Percentiles rank a stretch among this genome's conserved stretches.
These are phyloP conservation scores for Chlorella variabilis DNA, from an alignment of 163 green algal genomes.

Conservation along the genomic window DNA sequence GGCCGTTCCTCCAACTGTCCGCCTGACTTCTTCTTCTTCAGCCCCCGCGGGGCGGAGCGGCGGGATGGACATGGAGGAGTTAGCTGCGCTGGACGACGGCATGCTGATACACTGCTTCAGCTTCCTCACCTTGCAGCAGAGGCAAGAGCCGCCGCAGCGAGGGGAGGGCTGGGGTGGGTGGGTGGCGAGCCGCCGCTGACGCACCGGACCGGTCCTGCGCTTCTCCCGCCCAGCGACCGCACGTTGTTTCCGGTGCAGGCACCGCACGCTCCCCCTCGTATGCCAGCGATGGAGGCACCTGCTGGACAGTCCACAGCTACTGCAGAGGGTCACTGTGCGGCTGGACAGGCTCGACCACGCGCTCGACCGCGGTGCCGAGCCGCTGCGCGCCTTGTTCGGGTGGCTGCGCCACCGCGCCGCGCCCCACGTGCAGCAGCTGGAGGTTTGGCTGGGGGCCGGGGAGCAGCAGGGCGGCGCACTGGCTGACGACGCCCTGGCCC, in stretches of 20 bases:
- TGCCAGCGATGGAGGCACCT: background rate
- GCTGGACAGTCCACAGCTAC: background rate
- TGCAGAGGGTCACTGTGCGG: background rate
- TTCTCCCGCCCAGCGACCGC: too few relatives aligned
- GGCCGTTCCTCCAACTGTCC: too few relatives aligned
- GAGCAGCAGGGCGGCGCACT: background rate
- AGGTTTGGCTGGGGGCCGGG: background rate
- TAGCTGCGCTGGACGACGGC: background rate
- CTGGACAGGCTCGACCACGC: background rate
- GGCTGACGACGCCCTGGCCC: background rate
- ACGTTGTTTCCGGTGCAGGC: background rate
- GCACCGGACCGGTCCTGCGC: too few relatives aligned
- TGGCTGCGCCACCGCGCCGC: background rate
- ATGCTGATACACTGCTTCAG: background rate
- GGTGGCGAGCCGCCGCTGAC: too few relatives aligned
- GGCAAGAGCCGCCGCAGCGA: background rate
- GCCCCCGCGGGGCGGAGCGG: background rate
- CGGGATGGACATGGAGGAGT: background rate
- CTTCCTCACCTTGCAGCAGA: background rate
- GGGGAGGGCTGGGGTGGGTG: too few relatives aligned
- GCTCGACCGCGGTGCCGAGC: background rate
- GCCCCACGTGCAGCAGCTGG: slow-evolving; percentile 2
- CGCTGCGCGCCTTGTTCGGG: background rate
- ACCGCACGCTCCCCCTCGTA: background rate
- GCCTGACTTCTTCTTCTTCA: background rate